Percentiles rank a stretch among this genome's conserved stretches.
phyloP scores from a whole-genome alignment of 768 basidiomycete genomes.

The Clitopilus passeckerianus region DNA sequence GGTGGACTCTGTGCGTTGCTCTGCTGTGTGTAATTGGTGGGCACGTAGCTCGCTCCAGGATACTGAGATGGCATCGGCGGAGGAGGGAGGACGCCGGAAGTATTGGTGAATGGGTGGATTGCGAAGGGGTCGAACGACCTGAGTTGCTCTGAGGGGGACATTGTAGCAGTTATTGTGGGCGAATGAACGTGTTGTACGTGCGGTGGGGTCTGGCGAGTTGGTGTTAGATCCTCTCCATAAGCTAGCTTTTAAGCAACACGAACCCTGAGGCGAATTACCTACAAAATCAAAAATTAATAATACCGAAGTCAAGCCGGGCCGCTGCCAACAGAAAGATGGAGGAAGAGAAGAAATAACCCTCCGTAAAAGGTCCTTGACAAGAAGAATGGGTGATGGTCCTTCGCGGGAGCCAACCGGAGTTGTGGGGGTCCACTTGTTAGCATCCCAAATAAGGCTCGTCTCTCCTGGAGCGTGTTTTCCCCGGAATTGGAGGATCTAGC shows the following conservation, averaged over 20 bases:
- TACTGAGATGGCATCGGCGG: conserved; percentile 46
- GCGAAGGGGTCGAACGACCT: conserved; percentile 55
- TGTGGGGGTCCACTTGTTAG: background rate
- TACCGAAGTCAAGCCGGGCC: background rate
- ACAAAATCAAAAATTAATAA: background rate
- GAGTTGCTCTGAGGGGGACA: conserved; percentile 26
- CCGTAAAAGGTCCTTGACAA: conserved; percentile 1
- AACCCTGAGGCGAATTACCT: background rate
- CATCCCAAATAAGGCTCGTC: background rate
- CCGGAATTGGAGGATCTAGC: conserved; percentile 6
- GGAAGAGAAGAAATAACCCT: background rate
- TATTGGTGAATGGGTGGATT: conserved; percentile 54
- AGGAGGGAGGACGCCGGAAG: conserved; percentile 30
- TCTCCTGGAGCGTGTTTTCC: conserved; percentile 3
- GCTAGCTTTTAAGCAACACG: background rate
- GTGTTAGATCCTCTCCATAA: background rate
- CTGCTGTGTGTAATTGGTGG: background rate
- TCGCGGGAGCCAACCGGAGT: background rate
- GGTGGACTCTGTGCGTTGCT: conserved; percentile 5
- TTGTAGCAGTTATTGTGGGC: conserved; percentile 6
- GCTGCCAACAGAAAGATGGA: background rate
- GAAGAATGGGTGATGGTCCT: background rate
- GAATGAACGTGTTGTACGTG: background rate
- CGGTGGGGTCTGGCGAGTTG: background rate
- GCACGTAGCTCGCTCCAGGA: conserved; percentile 14